A percentile compares a stretch with the other conserved stretches of the same genome.
phyloP scores from a whole-genome alignment of 768 basidiomycete species.

The Leucocoprinus leucothites region DNA sequence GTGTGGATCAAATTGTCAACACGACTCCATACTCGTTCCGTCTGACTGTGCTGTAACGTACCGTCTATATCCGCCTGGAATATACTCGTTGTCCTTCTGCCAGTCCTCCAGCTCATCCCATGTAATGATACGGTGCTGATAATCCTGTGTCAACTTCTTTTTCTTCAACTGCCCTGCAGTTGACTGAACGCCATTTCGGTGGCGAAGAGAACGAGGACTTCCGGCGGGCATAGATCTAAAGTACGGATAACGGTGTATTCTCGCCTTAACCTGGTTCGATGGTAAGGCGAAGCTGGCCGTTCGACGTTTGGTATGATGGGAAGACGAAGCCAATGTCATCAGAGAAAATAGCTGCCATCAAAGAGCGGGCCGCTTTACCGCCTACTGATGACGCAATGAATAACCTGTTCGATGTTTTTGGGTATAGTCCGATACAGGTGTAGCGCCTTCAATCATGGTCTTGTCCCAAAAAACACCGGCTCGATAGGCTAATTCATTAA shows the following conservation, averaged over 20 bases:
- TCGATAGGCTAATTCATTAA: not conserved
- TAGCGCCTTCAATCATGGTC: not conserved
- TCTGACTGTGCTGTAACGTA: slow-evolving; percentile 22
- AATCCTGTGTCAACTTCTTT: not conserved
- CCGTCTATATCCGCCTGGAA: slow-evolving; percentile 68
- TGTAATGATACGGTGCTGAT: slow-evolving; percentile 27
- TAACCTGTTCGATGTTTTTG: too few relatives aligned
- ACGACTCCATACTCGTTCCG: slow-evolving; percentile 9
- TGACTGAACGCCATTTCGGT: slow-evolving; percentile 1
- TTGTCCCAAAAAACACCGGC: not conserved
- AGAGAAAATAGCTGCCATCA: not conserved
- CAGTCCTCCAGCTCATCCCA: slow-evolving; percentile 66
- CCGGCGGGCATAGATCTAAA: slow-evolving; percentile 2
- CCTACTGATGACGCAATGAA: not conserved
- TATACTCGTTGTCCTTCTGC: slow-evolving; percentile 75
- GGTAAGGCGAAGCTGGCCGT: too few relatives aligned
- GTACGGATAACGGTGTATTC: not conserved
- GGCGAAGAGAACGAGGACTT: not conserved
- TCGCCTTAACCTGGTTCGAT: too few relatives aligned
- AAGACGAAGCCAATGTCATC: not conserved
- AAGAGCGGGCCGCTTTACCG: not conserved
- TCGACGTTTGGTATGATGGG: too few relatives aligned
- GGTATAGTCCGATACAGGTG: not conserved
- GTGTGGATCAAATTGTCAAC: slow-evolving; percentile 10
- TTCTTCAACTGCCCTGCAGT: not conserved